Evolutionary conservation across 177 flowering plant genomes (phyloP), one percentile per base, ranked within the genome.

Genomic region (Vitis hybrid): DNA sequence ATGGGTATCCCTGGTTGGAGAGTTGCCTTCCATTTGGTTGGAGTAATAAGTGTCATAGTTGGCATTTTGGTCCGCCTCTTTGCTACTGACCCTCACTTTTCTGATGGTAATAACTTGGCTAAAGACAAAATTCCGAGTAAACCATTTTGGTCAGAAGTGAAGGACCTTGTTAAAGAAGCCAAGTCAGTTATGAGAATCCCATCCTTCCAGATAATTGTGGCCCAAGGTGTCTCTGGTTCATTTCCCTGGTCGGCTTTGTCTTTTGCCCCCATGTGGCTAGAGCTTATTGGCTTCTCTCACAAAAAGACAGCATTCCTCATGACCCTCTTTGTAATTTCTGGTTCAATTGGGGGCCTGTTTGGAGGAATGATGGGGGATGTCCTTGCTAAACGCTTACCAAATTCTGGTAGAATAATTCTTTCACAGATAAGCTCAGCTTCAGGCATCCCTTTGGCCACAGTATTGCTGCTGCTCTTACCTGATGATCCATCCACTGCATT

Each of bases 1-100:
- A 61, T 84, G 85, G 97, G 95, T 11, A 81, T 92, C 67, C 80
- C 90, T 40, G 93, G 97, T 48, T 90, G 95, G 95, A 82, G 97
- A 76, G 61, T 90, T 62, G 77, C 95, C 18, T 92, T 92, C 70
- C 89, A 82, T 73, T 71, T 90, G 1, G 87, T 92, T 62, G 95
- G 80, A 15, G 17, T 84, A 9, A 62, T 92, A 15, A 92, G 97
- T 67, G 82, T 89, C 4, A 9, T 83, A 1, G 88, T 92, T 12
- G 95, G 93, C 51, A 48, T 87, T 62, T 70, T 89, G 59, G 91
- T 92, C 49, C 78, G 78, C 21, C 52, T 85, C 10, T 89, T 81
- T 69, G 94, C 91, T 32, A 76, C 66, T 17, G 97, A 90, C 77
- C 95, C 97, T 30, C 87, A 71, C 34, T 87, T 70, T 73, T 45